Conservation (phyloP, 129 eudicot genomes). For the Flaveria sonorensis region DNA sequence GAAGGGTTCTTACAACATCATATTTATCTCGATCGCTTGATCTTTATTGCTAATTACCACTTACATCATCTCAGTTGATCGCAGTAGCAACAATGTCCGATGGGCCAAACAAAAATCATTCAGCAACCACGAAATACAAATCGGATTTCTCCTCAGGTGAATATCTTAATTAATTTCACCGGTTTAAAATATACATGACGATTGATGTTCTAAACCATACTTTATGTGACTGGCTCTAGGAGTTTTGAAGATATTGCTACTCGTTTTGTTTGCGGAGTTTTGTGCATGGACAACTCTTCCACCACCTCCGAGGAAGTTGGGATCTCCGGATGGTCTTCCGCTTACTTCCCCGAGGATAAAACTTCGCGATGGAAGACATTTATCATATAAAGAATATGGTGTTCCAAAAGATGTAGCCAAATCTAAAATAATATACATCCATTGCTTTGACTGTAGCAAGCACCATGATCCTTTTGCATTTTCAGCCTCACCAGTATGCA, state of each 20-base stretch:
- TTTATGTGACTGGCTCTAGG: not conserved
- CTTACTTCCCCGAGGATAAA: constrained; percentile 65
- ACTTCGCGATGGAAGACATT: constrained; percentile 71
- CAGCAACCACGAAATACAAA: too few relatives aligned
- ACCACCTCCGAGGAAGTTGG: constrained; percentile 60
- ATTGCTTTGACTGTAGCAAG: constrained; percentile 58
- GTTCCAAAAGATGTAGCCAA: constrained; percentile 63
- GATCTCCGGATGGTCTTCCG: constrained; percentile 25
- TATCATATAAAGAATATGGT: constrained; percentile 65
- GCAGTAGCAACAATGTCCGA: too few relatives aligned
- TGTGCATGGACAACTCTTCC: constrained; percentile 64
- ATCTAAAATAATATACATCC: constrained; percentile 54
- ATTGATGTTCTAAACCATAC: too few relatives aligned
- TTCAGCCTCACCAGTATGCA: constrained; percentile 47
- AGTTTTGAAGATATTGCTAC: not conserved
- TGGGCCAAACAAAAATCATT: too few relatives aligned
- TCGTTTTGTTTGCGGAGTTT: constrained; percentile 46
- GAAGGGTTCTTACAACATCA: too few relatives aligned
- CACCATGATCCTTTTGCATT: constrained; percentile 45
- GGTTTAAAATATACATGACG: too few relatives aligned
- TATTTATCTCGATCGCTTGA: too few relatives aligned
- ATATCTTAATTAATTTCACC: too few relatives aligned
- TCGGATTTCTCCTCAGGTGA: too few relatives aligned
- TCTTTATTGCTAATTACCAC: too few relatives aligned
- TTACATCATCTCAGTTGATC: too few relatives aligned